Evolutionary conservation across 2,329 filamentous ascomycete genomes (phyloP), one percentile per base, ranked within the genome.

Genomic region (Monilinia polystroma): DNA sequence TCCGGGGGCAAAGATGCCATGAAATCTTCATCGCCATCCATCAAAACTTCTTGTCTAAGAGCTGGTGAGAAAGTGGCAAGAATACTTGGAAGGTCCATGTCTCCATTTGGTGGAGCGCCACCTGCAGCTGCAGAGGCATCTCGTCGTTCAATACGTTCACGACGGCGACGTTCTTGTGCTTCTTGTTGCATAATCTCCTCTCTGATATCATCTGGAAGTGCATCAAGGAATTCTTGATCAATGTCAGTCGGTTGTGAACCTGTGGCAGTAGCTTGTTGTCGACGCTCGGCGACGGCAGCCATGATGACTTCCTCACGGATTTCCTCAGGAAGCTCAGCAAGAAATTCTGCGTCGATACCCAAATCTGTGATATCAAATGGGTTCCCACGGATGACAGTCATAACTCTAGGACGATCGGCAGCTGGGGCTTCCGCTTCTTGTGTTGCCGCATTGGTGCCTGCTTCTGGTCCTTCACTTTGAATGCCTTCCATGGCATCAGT

Each of bases 281-380:
- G 88, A 71, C 94, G 87, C 71, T 92, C 88, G 63, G 91, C 92
- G 70, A 97, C 86, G 68, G 96, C 93, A 69, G 93, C 89, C 77
- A 96, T 92, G 71, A 99, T 91, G 59, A 99, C 95, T 76, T 99
- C 95, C 77, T 98, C 94, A 56, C 95, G 86, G 75, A 98, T 88
- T 69, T 99, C 96, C 73, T 99, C 95, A 0, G 95, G 95, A n/a
- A 99, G 81, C n/a, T 94, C 96, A 68, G 95, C 92, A 8, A 99
- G 86, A 78, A 97, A 99, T 66, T 96, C 93, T 20, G 90, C 86
- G 76, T 99, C 95, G 73, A 99, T 98, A 59, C 94, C 93, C 69
- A 99, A 84, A 68, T 92, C 91, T 0, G 95, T 99, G 59, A 99
- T 95, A 77, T 99, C 95, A 64, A 96, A 86, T 73, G 95, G 88